Conservation (phyloP, 2,329 filamentous ascomycete genomes). For the Catunica adiposa region DNA sequence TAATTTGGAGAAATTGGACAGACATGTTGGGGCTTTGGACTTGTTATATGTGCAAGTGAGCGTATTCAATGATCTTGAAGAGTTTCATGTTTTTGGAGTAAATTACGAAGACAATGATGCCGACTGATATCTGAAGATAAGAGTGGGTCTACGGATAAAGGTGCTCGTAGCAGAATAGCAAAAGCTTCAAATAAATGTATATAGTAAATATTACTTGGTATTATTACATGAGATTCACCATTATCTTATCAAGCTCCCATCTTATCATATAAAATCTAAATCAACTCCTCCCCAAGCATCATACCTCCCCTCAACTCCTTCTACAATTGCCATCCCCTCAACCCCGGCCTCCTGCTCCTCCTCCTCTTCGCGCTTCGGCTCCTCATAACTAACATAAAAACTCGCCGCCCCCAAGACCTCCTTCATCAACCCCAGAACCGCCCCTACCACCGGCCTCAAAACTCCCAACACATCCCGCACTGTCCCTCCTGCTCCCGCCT, state of each 20-base stretch:
- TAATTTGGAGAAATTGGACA: conserved; percentile 19
- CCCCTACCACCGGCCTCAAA: conserved; percentile 1
- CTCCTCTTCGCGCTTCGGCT: neutral
- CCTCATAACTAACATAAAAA: conserved; percentile 13
- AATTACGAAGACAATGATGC: too few species aligned
- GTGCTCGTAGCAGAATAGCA: too few species aligned
- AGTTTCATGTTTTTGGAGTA: too few species aligned
- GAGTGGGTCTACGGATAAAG: too few species aligned
- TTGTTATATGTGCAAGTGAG: too few species aligned
- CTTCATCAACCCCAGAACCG: conserved; percentile 16
- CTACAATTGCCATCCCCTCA: neutral
- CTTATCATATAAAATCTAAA: conserved; percentile 4
- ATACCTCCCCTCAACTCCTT: neutral
- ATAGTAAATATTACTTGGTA: too few species aligned
- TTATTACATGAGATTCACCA: too few species aligned
- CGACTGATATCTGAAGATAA: too few species aligned
- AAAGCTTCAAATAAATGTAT: too few species aligned
- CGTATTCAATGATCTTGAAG: too few species aligned
- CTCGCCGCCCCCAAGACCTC: conserved; percentile 23
- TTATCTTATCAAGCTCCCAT: neutral
- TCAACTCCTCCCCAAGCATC: conserved; percentile 1
- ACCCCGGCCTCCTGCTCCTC: neutral
- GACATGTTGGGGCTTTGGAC: neutral
- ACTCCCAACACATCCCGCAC: conserved; percentile 17
- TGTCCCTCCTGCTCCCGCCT: conserved; percentile 15